A percentile compares a stretch with the other conserved stretches of the same genome.
Evolutionary conservation across 106 monocot species (phyloP).

Genomic region (Acorus gramineus): DNA sequence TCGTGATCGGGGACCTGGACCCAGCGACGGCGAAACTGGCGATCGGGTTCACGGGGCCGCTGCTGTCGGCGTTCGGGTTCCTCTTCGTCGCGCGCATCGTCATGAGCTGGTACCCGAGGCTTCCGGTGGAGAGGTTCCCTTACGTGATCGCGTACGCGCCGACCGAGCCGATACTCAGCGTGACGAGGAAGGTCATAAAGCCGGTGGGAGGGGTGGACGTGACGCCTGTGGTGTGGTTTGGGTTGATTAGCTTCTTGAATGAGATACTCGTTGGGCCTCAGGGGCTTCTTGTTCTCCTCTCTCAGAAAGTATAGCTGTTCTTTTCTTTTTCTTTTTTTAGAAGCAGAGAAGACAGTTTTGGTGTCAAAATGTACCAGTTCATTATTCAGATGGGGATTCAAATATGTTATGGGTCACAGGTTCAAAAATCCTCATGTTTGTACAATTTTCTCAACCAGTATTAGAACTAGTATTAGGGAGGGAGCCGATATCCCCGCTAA

Average conservation of each 20-base stretch:
- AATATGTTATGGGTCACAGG: too few relatives aligned
- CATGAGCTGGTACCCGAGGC: conserved; percentile 95
- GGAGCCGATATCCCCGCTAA: too few relatives aligned
- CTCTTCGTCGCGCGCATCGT: conserved; percentile 70
- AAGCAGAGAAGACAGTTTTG: too few relatives aligned
- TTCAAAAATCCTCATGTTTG: too few relatives aligned
- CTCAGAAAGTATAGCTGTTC: conserved; percentile 36
- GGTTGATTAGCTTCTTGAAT: conserved; percentile 66
- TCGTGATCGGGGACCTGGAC: conserved; percentile 47
- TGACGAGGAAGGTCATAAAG: conserved; percentile 71
- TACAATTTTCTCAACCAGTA: too few relatives aligned
- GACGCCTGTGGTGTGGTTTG: conserved; percentile 92
- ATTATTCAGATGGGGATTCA: too few relatives aligned
- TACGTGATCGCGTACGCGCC: conserved; percentile 80
- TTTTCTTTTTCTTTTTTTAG: too few relatives aligned
- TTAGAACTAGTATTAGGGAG: too few relatives aligned
- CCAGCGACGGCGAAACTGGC: conserved; percentile 43
- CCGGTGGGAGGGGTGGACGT: conserved; percentile 85
- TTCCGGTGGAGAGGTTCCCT: conserved; percentile 60
- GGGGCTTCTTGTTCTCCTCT: conserved; percentile 69
- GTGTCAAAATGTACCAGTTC: too few relatives aligned
- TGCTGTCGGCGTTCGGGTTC: conserved; percentile 65
- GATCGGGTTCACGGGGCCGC: conserved; percentile 39
- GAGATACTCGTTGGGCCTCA: conserved; percentile 82
- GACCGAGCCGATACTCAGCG: conserved; percentile 55